A percentile compares a stretch with the other conserved stretches of the same genome.
Conservation (phyloP, 768 basidiomycete species). For the Suillus americanus region DNA sequence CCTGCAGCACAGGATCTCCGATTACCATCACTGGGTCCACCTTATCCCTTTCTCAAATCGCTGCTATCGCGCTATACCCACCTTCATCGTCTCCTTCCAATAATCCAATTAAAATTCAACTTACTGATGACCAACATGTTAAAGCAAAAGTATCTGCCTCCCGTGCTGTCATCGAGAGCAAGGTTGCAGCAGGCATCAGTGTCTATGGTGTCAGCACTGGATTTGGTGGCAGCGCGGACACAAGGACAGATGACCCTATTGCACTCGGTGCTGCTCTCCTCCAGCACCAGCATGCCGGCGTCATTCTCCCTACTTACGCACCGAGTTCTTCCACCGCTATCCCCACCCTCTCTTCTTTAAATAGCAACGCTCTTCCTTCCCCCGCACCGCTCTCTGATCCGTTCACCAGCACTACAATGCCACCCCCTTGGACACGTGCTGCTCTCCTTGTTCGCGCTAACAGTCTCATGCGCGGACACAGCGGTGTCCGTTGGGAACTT, state of each 20-base stretch:
- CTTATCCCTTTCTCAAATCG: conserved; percentile 74
- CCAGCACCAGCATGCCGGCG: conserved; percentile 79
- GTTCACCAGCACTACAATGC: conserved; percentile 68
- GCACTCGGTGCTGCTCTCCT: conserved; percentile 80
- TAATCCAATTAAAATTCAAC: conserved; percentile 17
- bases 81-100: conserved; percentile 37
- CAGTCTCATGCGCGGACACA: conserved; percentile 86
- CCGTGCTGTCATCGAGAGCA: conserved; percentile 61
- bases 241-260: conserved; percentile 72
- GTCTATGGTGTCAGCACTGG: conserved; percentile 86
- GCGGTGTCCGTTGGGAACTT: conserved; percentile 79
- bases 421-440: conserved; percentile 84
- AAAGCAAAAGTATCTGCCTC: conserved; percentile 59
- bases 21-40: conserved; percentile 68
- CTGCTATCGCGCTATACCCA: conserved; percentile 70
- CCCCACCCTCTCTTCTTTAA: background rate
- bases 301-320: conserved; percentile 56
- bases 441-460: conserved; percentile 88
- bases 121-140: conserved; percentile 27
- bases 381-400: conserved; percentile 72
- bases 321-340: conserved; percentile 10
- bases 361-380: background rate
- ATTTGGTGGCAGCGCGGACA: conserved; percentile 88
- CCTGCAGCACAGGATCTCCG: conserved; percentile 55
- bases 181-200: conserved; percentile 64